Percentiles rank a stretch among this genome's conserved stretches.
Conservation (phyloP, 2,329 filamentous ascomycete species). For the Lachnellula hyalina region DNA sequence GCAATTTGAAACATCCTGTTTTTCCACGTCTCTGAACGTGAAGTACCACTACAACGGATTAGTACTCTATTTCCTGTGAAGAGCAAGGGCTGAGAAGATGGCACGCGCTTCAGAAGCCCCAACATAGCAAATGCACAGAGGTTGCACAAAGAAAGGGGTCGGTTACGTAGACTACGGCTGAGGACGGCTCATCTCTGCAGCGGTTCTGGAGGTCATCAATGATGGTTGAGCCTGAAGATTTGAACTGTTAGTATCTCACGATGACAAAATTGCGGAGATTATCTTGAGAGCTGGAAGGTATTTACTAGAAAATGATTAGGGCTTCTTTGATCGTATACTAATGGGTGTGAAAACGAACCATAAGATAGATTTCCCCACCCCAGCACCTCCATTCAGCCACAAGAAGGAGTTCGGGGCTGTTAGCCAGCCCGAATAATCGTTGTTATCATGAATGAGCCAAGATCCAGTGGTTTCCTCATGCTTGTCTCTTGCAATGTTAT, state of each 20-base stretch:
- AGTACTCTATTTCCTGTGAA: neutral
- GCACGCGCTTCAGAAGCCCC: no score
- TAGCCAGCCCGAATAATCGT: conserved; percentile 4
- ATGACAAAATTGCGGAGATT: no score
- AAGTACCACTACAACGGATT: conserved; percentile 12
- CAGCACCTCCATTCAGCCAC: conserved; percentile 14
- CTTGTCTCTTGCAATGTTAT: conserved; percentile 8
- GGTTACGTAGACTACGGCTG: neutral
- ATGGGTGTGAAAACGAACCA: neutral
- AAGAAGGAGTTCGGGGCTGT: conserved; percentile 5
- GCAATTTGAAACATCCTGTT: conserved; percentile 5
- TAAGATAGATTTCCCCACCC: conserved; percentile 11
- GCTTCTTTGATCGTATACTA: no score
- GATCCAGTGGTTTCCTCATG: conserved; percentile 11
- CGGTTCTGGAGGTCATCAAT: conserved; percentile 6
- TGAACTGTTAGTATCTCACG: no score
- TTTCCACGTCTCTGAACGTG: conserved; percentile 6
- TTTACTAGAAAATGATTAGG: no score
- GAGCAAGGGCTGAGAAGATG: no score
- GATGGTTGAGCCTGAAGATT: conserved; percentile 4
- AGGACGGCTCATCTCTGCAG: neutral
- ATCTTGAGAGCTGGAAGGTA: no score
- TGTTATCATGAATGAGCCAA: conserved; percentile 11
- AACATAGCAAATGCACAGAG: no score
- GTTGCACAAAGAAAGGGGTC: no score